Base-by-base conservation (phyloP, 495 filamentous ascomycete species). In the Tuber aestivum region DNA sequence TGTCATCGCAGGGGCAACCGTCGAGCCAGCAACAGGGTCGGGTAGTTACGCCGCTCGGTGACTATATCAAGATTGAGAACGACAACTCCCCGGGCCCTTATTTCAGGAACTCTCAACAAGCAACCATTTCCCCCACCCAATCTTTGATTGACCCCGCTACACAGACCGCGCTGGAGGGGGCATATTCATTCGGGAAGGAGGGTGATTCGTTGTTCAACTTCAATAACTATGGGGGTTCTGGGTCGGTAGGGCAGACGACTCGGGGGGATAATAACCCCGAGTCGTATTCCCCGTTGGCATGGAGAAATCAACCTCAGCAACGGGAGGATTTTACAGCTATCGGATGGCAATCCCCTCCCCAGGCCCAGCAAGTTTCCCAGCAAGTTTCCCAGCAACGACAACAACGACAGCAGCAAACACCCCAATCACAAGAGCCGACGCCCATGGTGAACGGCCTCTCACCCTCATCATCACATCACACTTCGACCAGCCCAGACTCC, bases 401-500 rank as follows among this genome's bases (percentile, higher is more conserved):
- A 27, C 74, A 41, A 40, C 76, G 71, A 48, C 82, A 73, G 68
- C 82, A 82, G 42, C 79, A 74, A 35, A 50, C 76, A 18, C 75
- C 80, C 27, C 74, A 74, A 48, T 70, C 76, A 21, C 83, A 81
- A n/a, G 83, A 83, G 70, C 81, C 61, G n/a, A 80, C 82, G 6
- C 77, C 80, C 20, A 61, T 82, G 32, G 4, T 74, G 32, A 77
- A 84, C 70, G 85, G 82, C 73, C 84, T 87, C 23, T 89, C 87
- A 9, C 87, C 87, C 23, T 85, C 80, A 18, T 77, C 74, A 84
- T 76, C 83, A 75, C 75, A 83, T 78, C 74, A 41, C 23, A 77
- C 82, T 14, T 78, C 81, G 18, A 86, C 84, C n/a, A 83, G 77
- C 12, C 84, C 85, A 72, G 89, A 89, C 73, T 82, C 85, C 71